Conservation (phyloP, 2,329 filamentous ascomycete species). For the Cryphonectria radicalis region DNA sequence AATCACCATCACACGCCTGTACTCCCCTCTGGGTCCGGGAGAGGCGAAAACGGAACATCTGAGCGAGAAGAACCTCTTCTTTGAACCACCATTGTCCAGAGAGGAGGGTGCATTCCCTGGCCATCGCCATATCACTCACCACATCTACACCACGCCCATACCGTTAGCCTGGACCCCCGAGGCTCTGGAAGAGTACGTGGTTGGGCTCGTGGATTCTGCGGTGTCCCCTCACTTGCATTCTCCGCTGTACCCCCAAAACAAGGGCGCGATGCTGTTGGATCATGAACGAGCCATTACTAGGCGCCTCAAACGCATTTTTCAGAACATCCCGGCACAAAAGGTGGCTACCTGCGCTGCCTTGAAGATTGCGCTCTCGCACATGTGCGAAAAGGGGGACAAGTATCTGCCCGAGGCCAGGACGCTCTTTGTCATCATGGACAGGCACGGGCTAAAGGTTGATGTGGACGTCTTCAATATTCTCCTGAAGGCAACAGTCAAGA, state of each 20-base stretch:
- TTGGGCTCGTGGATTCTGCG: conserved; percentile 43
- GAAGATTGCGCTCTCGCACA: conserved; percentile 50
- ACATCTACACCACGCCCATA: conserved; percentile 17
- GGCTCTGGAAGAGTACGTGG: conserved; percentile 49
- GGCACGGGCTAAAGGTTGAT: conserved; percentile 47
- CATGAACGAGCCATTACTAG: conserved; percentile 45
- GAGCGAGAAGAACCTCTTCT: conserved; percentile 5
- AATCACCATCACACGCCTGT: conserved; percentile 30
- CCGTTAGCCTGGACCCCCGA: conserved; percentile 26
- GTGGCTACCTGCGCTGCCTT: conserved; percentile 46
- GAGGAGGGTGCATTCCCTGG: conserved; percentile 20
- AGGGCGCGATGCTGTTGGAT: conserved; percentile 31
- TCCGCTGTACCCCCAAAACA: conserved; percentile 1
- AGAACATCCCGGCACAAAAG: conserved; percentile 39
- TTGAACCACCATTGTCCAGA: conserved; percentile 20
- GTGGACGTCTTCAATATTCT: conserved; percentile 54
- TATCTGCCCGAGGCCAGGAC: conserved; percentile 35
- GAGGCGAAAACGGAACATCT: conserved; percentile 13
- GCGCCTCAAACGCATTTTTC: conserved; percentile 46
- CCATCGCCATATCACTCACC: not conserved
- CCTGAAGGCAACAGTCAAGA: conserved; percentile 45
- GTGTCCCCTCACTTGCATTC: conserved; percentile 16
- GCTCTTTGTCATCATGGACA: conserved; percentile 45
- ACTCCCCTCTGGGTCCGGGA: conserved; percentile 6
- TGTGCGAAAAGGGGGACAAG: conserved; percentile 37